phyloP scores from a whole-genome alignment of 2,329 filamentous ascomycete genomes.

The Calonectria hawksworthii region DNA sequence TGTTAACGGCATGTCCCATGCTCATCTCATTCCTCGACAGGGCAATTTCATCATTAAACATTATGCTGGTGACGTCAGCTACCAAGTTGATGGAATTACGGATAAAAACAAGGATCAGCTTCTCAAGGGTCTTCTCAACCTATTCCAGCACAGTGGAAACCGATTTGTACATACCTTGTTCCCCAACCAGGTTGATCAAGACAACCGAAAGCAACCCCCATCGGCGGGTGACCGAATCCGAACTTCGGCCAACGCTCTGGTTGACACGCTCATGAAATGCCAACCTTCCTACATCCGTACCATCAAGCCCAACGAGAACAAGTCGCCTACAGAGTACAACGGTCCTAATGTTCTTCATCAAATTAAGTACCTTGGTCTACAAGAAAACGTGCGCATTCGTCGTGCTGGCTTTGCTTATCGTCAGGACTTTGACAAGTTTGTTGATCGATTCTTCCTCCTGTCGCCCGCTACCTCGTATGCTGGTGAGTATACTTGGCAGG shows the following conservation, averaged over 20 bases:
- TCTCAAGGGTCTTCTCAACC: slow-evolving; percentile 90
- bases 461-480: slow-evolving; percentile 96
- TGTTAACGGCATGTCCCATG: slow-evolving; percentile 90
- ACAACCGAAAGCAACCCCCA: slow-evolving; percentile 93
- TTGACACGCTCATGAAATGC: slow-evolving; percentile 96
- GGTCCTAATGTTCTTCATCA: slow-evolving; percentile 94
- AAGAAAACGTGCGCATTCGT: slow-evolving; percentile 98
- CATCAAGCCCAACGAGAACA: slow-evolving; percentile 99
- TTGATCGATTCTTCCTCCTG: slow-evolving; percentile 95
- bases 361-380: slow-evolving; percentile 98
- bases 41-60: slow-evolving; percentile 99
- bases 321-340: slow-evolving; percentile 94
- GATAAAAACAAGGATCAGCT: slow-evolving; percentile 99
- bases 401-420: slow-evolving; percentile 97
- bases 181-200: slow-evolving; percentile 92
- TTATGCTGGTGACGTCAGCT: slow-evolving; percentile 96
- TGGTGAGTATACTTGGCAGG: slow-evolving; percentile 96
- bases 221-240: slow-evolving; percentile 98
- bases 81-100: slow-evolving; percentile 95
- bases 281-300: slow-evolving; percentile 98
- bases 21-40: slow-evolving; percentile 91
- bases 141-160: slow-evolving; percentile 88
- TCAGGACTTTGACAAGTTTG: slow-evolving; percentile 97
- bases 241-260: slow-evolving; percentile 92
- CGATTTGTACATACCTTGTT: slow-evolving; percentile 89